A percentile compares a stretch with the other conserved stretches of the same genome.
Evolutionary conservation across 1,284 basidiomycete species (phyloP).

Genomic region (Abortiporus biennis): DNA sequence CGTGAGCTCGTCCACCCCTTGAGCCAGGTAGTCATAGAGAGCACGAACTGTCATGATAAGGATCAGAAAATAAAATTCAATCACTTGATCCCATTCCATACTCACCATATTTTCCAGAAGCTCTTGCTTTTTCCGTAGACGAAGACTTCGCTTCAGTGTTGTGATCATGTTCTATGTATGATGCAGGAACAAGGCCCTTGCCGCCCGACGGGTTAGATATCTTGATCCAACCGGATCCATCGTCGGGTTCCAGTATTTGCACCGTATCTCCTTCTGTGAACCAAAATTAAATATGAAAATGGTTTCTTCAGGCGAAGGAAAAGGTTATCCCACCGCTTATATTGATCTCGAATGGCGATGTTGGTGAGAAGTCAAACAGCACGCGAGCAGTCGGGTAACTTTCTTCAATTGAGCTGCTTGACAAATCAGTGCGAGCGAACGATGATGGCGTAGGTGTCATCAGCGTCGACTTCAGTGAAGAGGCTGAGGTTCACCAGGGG

Average conservation of each 20-base stretch:
- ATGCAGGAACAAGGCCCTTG: conserved; percentile 72
- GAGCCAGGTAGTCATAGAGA: conserved; percentile 63
- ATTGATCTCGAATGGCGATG: conserved; percentile 69
- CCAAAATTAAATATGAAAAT: conserved; percentile 10
- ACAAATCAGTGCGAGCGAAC: conserved; percentile 35
- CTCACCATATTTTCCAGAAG: conserved; percentile 42
- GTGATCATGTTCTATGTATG: conserved; percentile 52
- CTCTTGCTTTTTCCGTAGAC: conserved; percentile 15
- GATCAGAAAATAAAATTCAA: too few relatives aligned
- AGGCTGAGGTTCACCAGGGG: conserved; percentile 9
- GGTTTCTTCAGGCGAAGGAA: conserved; percentile 8
- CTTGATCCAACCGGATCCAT: conserved; percentile 85
- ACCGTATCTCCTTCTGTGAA: conserved; percentile 53
- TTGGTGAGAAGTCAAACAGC: conserved; percentile 65
- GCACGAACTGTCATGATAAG: conserved; percentile 48
- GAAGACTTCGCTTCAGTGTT: conserved; percentile 13
- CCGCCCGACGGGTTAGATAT: conserved; percentile 50
- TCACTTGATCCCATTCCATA: too few relatives aligned
- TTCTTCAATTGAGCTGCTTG: conserved; percentile 37
- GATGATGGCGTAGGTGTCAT: conserved; percentile 46
- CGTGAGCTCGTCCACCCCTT: conserved; percentile 64
- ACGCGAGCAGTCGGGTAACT: conserved; percentile 45
- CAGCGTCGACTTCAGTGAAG: conserved; percentile 11
- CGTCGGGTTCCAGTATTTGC: conserved; percentile 65
- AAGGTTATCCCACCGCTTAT: conserved; percentile 44